Conservation (phyloP, 2,329 filamentous ascomycete genomes). For the Chaetomiaceae sp. region DNA sequence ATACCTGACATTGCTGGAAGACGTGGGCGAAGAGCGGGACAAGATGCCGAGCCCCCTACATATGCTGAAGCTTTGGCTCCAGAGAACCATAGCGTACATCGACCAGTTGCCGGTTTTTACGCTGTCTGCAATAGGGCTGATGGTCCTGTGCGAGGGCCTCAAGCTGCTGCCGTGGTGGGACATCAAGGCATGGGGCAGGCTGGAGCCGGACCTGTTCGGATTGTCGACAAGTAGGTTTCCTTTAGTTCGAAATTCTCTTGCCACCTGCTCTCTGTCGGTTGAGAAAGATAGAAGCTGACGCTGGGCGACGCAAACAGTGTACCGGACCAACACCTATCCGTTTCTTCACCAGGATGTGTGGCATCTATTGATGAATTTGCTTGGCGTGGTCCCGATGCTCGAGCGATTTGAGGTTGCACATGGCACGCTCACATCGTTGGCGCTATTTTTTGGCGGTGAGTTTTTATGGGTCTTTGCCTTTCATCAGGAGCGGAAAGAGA, state of each 20-base stretch:
- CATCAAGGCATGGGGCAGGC: constrained; percentile 69
- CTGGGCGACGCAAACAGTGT: constrained; percentile 53
- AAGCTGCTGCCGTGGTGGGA: constrained; percentile 67
- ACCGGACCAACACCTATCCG: constrained; percentile 88
- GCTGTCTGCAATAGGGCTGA: constrained; percentile 61
- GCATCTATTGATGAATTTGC: constrained; percentile 73
- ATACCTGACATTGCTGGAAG: too few species aligned
- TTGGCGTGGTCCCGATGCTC: constrained; percentile 80
- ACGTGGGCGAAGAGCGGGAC: too few species aligned
- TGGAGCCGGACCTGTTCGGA: constrained; percentile 72
- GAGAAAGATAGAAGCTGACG: neutral
- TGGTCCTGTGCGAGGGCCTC: constrained; percentile 65
- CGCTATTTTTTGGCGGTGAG: constrained; percentile 88
- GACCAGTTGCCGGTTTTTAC: constrained; percentile 86
- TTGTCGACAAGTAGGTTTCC: constrained; percentile 63
- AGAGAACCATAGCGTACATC: constrained; percentile 74
- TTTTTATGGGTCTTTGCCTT: constrained; percentile 21
- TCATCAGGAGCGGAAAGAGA: neutral
- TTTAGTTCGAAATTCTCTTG: neutral
- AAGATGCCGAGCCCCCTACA: constrained; percentile 30
- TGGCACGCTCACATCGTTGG: constrained; percentile 81
- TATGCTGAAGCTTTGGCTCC: constrained; percentile 59
- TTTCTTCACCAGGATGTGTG: constrained; percentile 78
- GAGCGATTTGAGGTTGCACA: constrained; percentile 92
- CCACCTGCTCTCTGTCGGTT: neutral